Base-by-base conservation (phyloP, 192 early-diverging fungal species). In the Podila epicladia region DNA sequence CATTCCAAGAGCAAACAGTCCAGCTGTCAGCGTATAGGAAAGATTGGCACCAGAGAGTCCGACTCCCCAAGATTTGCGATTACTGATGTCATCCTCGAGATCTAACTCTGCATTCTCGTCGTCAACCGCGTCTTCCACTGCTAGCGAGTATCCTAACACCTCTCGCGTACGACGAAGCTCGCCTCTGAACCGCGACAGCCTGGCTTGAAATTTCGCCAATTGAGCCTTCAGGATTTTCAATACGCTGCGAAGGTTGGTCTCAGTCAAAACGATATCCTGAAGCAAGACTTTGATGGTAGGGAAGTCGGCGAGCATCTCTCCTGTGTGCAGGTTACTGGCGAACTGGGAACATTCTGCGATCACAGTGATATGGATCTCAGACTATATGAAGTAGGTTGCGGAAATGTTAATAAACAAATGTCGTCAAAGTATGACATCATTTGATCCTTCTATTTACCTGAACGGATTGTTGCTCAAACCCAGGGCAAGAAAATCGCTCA, bases 271-370 rank as follows among this genome's bases (percentile, higher is more conserved):
- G 9, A 85, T 73, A 69, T 87, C 84, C 62, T 89, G 84, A n/a
- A 90, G 58, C 1, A 90, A 57, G 9, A 89, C 86, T 17, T 83
- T 78, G 86, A 90, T 84, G 8, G 89, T 90, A n/a, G 89, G 89
- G 53, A 85, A 90, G 65, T 86, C 80, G 53, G 83, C 84, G 29
- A 90, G 62, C 53, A 85, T 77, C n/a, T 85, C 86, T 74, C 88
- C 86, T 19, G 87, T 77, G 67, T 89, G 84, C 50, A 86, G 59
- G 62, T 89, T 90, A 26, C 87, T 87, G 58, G 86, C 87, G 64
- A 90, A 90, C 66, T 90, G 87, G 0, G 89, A 88, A 37, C 89
- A 88, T 64, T 90, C 89, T 5, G 86, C 87, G 26, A 90, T 87
- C 22, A 90, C 85, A 11, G 86, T 89, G 51, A 90, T 82, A 57